A percentile compares a stretch with the other conserved stretches of the same genome.
These are phyloP conservation scores for Suillus cothurnatus DNA, from an alignment of 768 basidiomycete species.

Conservation along the genomic window DNA sequence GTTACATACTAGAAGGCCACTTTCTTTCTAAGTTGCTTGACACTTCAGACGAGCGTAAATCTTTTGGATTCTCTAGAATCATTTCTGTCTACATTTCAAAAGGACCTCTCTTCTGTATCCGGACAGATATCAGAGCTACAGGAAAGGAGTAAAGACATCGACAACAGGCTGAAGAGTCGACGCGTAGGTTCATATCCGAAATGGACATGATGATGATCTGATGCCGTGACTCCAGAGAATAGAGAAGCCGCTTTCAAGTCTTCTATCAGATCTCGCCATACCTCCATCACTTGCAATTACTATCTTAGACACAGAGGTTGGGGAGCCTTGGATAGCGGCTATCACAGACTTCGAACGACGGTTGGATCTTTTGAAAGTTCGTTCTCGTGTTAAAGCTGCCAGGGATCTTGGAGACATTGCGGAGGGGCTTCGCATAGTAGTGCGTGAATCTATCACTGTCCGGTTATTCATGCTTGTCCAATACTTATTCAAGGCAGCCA, in stretches of 20 bases:
- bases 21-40: slow-evolving; percentile 7
- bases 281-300: slow-evolving; percentile 75
- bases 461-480: slow-evolving; percentile 3
- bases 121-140: slow-evolving; percentile 96
- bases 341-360: slow-evolving; percentile 82
- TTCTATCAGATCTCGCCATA: slow-evolving; percentile 80
- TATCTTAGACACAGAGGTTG: slow-evolving; percentile 83
- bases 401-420: slow-evolving; percentile 80
- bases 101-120: slow-evolving; percentile 90
- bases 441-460: slow-evolving; percentile 40
- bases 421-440: slow-evolving; percentile 88
- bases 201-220: not conserved
- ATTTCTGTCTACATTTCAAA: slow-evolving; percentile 95
- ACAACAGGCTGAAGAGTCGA: slow-evolving; percentile 80
- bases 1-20: not conserved
- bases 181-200: slow-evolving; percentile 52
- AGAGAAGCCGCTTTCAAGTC: slow-evolving; percentile 80
- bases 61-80: slow-evolving; percentile 86
- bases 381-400: slow-evolving; percentile 85
- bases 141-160: slow-evolving; percentile 87
- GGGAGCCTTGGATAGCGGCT: slow-evolving; percentile 84
- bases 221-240: slow-evolving; percentile 63
- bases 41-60: slow-evolving; percentile 73
- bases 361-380: slow-evolving; percentile 65
- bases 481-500: slow-evolving; percentile 66